These are phyloP conservation scores for Mycena olivaceomarginata DNA, from an alignment of 768 basidiomycete genomes.

Conservation along the genomic window DNA sequence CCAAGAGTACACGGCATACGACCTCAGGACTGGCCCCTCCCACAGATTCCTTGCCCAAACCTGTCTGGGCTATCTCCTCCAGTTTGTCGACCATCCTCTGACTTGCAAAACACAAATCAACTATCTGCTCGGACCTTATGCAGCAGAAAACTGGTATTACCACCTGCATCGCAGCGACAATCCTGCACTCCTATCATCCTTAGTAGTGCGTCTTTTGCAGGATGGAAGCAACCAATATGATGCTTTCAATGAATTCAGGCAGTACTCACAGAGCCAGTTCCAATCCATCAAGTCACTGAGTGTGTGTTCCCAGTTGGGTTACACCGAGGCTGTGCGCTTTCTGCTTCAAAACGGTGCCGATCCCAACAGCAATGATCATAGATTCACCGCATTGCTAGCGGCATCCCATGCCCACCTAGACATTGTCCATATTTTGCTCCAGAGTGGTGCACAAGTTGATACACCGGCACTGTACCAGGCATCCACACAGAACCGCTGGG, in stretches of 20 bases:
- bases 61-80: not conserved
- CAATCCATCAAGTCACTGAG: not conserved
- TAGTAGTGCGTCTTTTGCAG: not conserved
- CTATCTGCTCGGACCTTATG: not conserved
- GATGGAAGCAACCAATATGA: not conserved
- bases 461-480: not conserved
- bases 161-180: not conserved
- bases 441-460: not conserved
- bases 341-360: not conserved
- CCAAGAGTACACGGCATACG: not conserved
- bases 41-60: slow-evolving; percentile 1
- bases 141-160: not conserved
- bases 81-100: not conserved
- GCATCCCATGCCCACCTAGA: not conserved
- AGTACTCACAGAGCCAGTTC: fast-evolving
- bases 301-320: not conserved
- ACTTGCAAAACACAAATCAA: not conserved
- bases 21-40: not conserved
- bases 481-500: no score
- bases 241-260: not conserved
- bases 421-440: not conserved
- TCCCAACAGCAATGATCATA: not conserved
- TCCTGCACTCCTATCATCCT: not conserved
- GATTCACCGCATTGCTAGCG: not conserved
- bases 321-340: not conserved